Conservation (phyloP, 805 yeast genomes). For the Yarrowia hollandica region DNA sequence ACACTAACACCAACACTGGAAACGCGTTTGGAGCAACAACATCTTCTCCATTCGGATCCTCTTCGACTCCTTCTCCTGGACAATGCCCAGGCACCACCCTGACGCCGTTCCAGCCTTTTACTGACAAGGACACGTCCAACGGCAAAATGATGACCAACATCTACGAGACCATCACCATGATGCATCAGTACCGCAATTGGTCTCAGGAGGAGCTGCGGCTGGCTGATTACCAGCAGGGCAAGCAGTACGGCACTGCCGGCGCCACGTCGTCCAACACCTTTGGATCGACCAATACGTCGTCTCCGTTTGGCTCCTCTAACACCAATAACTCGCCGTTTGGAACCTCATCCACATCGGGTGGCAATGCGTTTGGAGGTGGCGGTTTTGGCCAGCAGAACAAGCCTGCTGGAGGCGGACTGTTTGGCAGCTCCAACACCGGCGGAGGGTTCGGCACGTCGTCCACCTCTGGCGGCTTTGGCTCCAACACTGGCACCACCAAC, state of each 20-base stretch:
- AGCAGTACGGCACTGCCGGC: slow-evolving; percentile 55
- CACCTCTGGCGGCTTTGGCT: slow-evolving; percentile 29
- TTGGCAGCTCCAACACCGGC: slow-evolving; percentile 32
- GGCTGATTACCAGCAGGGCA: slow-evolving; percentile 79
- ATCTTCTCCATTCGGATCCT: slow-evolving; percentile 40
- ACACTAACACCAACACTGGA: slow-evolving; percentile 31
- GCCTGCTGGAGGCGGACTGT: slow-evolving; percentile 32
- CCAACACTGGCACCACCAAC: slow-evolving; percentile 32
- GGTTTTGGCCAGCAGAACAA: slow-evolving; percentile 33
- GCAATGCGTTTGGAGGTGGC: slow-evolving; percentile 18
- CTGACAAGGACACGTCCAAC: slow-evolving; percentile 64
- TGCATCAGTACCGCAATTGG: slow-evolving; percentile 85
- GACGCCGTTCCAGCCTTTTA: slow-evolving; percentile 65
- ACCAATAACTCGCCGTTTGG: slow-evolving; percentile 32
- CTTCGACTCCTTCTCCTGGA: slow-evolving; percentile 37
- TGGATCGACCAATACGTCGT: slow-evolving; percentile 31
- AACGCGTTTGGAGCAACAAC: slow-evolving; percentile 30
- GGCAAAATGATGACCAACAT: slow-evolving; percentile 44
- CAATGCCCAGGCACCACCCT: slow-evolving; percentile 66
- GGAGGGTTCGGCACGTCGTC: slow-evolving; percentile 13
- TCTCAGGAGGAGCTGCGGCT: slow-evolving; percentile 82
- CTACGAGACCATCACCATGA: slow-evolving; percentile 74
- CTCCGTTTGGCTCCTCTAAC: slow-evolving; percentile 36
- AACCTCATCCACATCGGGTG: slow-evolving; percentile 28
- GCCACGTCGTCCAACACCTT: slow-evolving; percentile 32